A percentile compares a stretch with the other conserved stretches of the same genome.
These are phyloP conservation scores for Pestalotiopsis sp. DNA, from an alignment of 2,329 filamentous ascomycete species.

Conservation along the genomic window DNA sequence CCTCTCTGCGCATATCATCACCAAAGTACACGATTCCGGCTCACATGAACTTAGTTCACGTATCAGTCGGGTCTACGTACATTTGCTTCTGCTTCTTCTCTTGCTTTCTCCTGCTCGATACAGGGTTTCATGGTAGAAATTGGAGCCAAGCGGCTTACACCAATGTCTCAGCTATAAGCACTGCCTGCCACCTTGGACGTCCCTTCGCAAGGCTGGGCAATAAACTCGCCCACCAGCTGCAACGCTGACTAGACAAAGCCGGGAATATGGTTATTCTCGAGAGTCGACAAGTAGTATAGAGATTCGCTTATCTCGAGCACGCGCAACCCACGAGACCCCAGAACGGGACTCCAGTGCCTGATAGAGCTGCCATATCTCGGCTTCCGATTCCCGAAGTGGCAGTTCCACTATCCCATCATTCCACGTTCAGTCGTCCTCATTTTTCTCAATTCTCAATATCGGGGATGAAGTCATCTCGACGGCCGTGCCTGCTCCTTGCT, in stretches of 20 bases:
- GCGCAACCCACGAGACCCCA: not conserved
- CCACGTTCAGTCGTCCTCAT: not conserved
- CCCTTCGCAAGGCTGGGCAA: not conserved
- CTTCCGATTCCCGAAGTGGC: not conserved
- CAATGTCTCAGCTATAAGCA: not conserved
- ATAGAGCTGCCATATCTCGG: constrained; percentile 2
- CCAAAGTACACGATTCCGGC: not conserved
- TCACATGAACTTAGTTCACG: not conserved
- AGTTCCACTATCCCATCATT: not conserved
- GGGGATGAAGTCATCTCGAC: not conserved
- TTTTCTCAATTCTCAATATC: not conserved
- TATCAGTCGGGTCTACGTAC: not conserved
- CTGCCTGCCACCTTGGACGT: not conserved
- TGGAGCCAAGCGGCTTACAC: not conserved
- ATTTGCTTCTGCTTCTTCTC: not conserved
- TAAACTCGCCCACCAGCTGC: not conserved
- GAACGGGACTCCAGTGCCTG: not conserved
- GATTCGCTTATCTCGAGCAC: not conserved
- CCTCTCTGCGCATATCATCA: not conserved
- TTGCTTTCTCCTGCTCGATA: not conserved
- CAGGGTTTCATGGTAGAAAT: not conserved
- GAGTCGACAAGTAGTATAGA: not conserved
- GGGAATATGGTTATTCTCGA: not conserved
- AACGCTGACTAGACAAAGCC: not conserved
- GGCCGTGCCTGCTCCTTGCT: not conserved